Base-by-base conservation (phyloP, 2,329 filamentous ascomycete species). In the Diplodia seriata region DNA sequence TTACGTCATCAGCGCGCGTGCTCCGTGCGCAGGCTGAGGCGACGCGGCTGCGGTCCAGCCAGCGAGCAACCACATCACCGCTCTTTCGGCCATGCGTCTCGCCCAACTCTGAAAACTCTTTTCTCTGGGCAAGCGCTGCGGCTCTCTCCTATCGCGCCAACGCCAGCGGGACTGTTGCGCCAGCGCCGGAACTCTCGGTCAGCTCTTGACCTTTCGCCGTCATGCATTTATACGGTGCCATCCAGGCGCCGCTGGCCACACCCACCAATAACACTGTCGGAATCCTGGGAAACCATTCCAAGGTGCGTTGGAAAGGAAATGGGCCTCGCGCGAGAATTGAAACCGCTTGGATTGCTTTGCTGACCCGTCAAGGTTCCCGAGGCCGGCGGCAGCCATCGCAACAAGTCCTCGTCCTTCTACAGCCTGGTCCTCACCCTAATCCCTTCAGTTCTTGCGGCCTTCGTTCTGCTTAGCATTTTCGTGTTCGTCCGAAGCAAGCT, bases 401-500 rank as follows among this genome's bases (percentile, higher is more conserved):
- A 66, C 54, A 65, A 66, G 20, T 65, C 67, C 1, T 54, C 77
- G 81, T 72, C 83, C 80, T 9, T 76, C 78, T 4, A 84, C 82
- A 1, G 74, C 81, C 40, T 72, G 74, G 31, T 86, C 55, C 79
- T 80, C 73, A 88, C 86, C 38, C 81, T 89, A 20, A 71, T 86
- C 8, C 87, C 87, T 11, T 81, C 87, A 5, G 72, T 85, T 54
- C 70, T 84, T 53, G 82, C 84, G 68, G 81, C 85, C 5, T 77
- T 71, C 31, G 72, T 85, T 40, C 87, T 85, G 71, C 67, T 87
- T n/a, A 33, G 78, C 69, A 76, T 86, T 67, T 89, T 88, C 74
- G 71, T 87, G 62, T 56, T 82, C 18, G 73, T 85, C 49, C 80
- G 87, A 51, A 80, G 80, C 59, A 83, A 80, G 33, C 81, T 82